Evolutionary conservation across 2,329 filamentous ascomycete species (phyloP), one percentile per base, ranked within the genome.

Genomic region (Colletotrichum sp.): DNA sequence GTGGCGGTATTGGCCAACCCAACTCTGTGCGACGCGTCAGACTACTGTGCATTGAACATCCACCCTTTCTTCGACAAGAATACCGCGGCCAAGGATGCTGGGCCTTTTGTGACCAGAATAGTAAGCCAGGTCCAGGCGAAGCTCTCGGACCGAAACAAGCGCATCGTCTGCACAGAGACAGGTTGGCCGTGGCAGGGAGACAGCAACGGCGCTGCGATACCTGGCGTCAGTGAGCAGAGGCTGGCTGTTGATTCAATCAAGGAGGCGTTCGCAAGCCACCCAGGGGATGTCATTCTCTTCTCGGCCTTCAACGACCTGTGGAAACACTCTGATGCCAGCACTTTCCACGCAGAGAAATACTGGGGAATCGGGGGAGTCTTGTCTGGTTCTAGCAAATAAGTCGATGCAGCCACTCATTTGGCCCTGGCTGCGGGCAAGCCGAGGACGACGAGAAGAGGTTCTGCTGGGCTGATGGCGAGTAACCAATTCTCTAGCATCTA

Each of bases 31-130:
- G 83, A 92, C 30, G 88, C 87, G 61, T 94, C 94, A 1, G 95
- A 98, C 81, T 95, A 94, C 85, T 95, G 93, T 80, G 94, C 95
- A 18, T 91, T 94, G 82, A 98, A 98, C 85, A 91, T 92, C 78
- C 95, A 98, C 84, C 91, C 95, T 15, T 98, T 96, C 89, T 98
- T 97, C 83, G 94, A 98, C 79, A 84, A 88, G 5, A 91, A 90
- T 63, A 90, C 90, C 30, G 83, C 84, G 3, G 90, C 95, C 1
- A 84, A 86, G 1, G 84, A 91, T 36, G 92, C 95, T 4, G 95
- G 95, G 5, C 79, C 83, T 1, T 98, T 95, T 83, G 90, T 96
- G 52, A 83, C 87, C 52, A 86, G 87, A 30, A 92, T 93, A 77
- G 89, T 91, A 32, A 77, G 80, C 13, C 82, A 82, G 30, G 83